Base-by-base conservation (phyloP, 257 asterid genomes). In the Catharanthus roseus region DNA sequence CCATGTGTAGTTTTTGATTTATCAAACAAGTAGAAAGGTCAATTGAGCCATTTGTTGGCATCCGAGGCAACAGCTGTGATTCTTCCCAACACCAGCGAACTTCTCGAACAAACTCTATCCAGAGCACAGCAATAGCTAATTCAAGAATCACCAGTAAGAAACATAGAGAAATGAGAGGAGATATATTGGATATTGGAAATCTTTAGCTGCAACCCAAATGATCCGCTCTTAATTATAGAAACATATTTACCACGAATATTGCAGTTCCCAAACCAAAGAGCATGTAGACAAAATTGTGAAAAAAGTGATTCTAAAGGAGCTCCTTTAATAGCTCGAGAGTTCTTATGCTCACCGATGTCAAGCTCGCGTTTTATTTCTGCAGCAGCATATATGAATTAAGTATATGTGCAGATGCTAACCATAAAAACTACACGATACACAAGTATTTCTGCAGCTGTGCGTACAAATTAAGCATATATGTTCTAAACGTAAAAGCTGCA, bases 31-130 rank as follows among this genome's bases (percentile, higher is more conserved):
- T 88, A 44, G 96, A 85, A 42, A 92, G 81, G 82, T 92, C 92
- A 49, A 92, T 85, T 68, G 85, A 80, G 76, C 95, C 92, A 70
- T 66, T 74, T 75, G 82, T 58, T 38, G 86, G 88, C 89, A 88
- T 85, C 79, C 96, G 84, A 72, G 97, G 95, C 80, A 92, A 79
- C 29, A 89, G 87, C 82, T 92, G 97, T 65, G 88, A 86, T 81
- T 92, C 97, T 82, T 92, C 97, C 97, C 97, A 92, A 78, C 88
- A 92, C 97, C 96, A 92, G 60, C 93, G 92, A 68, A 92, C 86
- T 81, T 92, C 97, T 16, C 95, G 90, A 66, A 85, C 91, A 82
- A 89, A 92, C 86, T 92, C 97, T 77, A 92, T 89, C 97, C 97
- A 92, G 72, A 92, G 93, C 68, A 90, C 92, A 23, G 96, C 88